phyloP scores from a whole-genome alignment of 352 stramenopile genomes.

The Saprolegnia parasitica region DNA sequence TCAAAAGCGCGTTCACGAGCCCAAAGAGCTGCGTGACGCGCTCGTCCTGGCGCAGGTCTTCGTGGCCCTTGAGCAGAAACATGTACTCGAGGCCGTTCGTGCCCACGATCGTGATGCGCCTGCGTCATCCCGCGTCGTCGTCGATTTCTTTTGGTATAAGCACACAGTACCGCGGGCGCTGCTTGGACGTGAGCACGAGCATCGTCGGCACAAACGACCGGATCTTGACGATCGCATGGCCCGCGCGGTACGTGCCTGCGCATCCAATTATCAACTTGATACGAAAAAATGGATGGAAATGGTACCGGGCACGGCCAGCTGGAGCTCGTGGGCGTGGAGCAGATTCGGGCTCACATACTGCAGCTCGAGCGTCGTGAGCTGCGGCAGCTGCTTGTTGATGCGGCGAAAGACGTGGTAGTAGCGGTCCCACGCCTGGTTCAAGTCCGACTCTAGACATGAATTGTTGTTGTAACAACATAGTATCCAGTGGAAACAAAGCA shows the following conservation, averaged over 20 bases:
- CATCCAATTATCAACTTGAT: constrained; percentile 1
- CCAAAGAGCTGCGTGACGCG: constrained; percentile 99
- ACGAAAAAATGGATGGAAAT: background rate
- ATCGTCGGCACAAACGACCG: constrained; percentile 90
- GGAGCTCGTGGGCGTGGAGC: constrained; percentile 87
- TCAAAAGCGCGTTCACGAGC: constrained; percentile 98
- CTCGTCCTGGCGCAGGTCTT: constrained; percentile 99
- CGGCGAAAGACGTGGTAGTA: constrained; percentile 98
- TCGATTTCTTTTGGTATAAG: too few species aligned
- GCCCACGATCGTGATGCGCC: constrained; percentile 90
- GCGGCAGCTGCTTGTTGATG: constrained; percentile 85
- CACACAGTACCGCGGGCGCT: constrained; percentile 86
- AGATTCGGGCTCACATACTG: constrained; percentile 94
- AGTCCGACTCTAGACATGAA: constrained; percentile 47
- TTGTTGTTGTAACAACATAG: constrained; percentile 30
- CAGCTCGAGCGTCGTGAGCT: constrained; percentile 95
- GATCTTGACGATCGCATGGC: constrained; percentile 66
- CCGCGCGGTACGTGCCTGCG: constrained; percentile 53
- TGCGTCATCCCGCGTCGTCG: background rate
- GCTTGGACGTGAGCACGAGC: constrained; percentile 97
- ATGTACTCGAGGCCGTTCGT: constrained; percentile 98
- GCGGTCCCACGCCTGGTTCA: constrained; percentile 97
- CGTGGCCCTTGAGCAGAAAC: constrained; percentile 99
- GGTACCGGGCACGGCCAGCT: constrained; percentile 95
- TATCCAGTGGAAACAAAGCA: background rate